Evolutionary conservation across 2,329 filamentous ascomycete species (phyloP).

Genomic region (Talaromyces sp.): DNA sequence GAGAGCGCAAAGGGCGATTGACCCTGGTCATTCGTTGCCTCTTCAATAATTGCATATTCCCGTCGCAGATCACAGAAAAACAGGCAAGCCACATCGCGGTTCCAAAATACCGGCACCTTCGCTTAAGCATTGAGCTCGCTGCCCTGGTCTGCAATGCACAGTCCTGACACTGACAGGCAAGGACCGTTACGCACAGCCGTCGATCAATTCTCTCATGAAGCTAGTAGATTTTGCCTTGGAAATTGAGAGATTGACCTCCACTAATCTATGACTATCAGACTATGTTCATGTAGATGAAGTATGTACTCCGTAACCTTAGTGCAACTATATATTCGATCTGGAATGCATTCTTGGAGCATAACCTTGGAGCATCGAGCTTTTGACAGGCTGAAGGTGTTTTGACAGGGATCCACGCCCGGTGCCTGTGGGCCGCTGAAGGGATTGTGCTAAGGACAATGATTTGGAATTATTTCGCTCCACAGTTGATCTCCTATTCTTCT

Average conservation of each 20-base stretch:
- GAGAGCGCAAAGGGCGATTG: background rate
- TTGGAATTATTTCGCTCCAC: slow-evolving; percentile 15
- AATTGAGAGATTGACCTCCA: background rate
- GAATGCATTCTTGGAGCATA: background rate
- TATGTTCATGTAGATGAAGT: background rate
- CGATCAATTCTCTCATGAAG: slow-evolving; percentile 9
- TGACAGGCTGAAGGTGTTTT: background rate
- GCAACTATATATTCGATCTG: slow-evolving; percentile 1
- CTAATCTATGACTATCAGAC: background rate
- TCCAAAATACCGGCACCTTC: slow-evolving; percentile 15
- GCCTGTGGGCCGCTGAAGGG: background rate
- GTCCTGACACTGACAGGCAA: background rate
- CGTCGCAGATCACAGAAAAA: slow-evolving; percentile 1
- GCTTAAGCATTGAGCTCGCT: slow-evolving; percentile 8
- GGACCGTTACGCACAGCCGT: slow-evolving; percentile 8
- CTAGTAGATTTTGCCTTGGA: slow-evolving; percentile 1
- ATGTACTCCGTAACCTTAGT: background rate
- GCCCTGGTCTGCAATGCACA: slow-evolving; percentile 9
- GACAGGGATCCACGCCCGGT: background rate
- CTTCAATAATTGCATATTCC: background rate
- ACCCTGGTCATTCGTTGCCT: background rate
- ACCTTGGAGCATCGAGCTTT: background rate
- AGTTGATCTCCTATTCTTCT: slow-evolving; percentile 2
- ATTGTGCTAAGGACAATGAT: slow-evolving; percentile 9
- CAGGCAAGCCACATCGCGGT: slow-evolving; percentile 9